A percentile compares a stretch with the other conserved stretches of the same genome.
Conservation (phyloP, 2,329 filamentous ascomycete species). For the Fusarium goolgardi region DNA sequence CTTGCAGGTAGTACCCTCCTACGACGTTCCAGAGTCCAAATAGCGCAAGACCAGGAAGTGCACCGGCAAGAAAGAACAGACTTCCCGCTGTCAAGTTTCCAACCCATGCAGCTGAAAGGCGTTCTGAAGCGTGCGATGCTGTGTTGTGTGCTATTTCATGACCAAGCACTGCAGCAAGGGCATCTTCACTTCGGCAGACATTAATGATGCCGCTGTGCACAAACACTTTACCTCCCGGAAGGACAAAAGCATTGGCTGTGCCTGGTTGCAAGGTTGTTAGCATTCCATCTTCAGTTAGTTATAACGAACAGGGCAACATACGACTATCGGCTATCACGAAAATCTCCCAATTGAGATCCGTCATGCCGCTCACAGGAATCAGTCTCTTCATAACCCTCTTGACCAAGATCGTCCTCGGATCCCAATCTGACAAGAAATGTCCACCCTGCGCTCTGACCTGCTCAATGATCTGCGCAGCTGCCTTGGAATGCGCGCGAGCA, state of each 20-base stretch:
- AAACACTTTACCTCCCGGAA: conserved; percentile 83
- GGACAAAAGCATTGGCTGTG: conserved; percentile 79
- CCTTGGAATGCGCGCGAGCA: conserved; percentile 52
- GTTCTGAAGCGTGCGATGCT: conserved; percentile 75
- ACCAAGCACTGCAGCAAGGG: conserved; percentile 78
- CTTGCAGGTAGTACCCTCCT: conserved; percentile 61
- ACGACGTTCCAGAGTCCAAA: conserved; percentile 57
- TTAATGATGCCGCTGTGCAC: conserved; percentile 79
- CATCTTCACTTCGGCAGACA: conserved; percentile 74
- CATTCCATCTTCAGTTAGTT: not conserved
- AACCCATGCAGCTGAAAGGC: conserved; percentile 65
- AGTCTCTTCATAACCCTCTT: conserved; percentile 73
- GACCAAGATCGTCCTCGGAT: conserved; percentile 68
- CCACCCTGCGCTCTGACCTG: conserved; percentile 64
- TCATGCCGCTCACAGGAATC: conserved; percentile 74
- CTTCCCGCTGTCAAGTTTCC: conserved; percentile 63
- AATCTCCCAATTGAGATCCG: conserved; percentile 74
- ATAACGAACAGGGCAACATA: conserved; percentile 46
- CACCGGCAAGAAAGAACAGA: conserved; percentile 61
- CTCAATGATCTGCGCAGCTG: conserved; percentile 59
- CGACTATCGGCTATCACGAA: conserved; percentile 75
- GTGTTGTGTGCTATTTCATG: conserved; percentile 85
- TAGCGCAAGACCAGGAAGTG: conserved; percentile 55
- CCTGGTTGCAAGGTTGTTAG: conserved; percentile 44
- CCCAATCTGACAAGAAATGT: conserved; percentile 68